phyloP scores from a whole-genome alignment of 2,329 filamentous ascomycete species.

The Plectosphaerella plurivora region DNA sequence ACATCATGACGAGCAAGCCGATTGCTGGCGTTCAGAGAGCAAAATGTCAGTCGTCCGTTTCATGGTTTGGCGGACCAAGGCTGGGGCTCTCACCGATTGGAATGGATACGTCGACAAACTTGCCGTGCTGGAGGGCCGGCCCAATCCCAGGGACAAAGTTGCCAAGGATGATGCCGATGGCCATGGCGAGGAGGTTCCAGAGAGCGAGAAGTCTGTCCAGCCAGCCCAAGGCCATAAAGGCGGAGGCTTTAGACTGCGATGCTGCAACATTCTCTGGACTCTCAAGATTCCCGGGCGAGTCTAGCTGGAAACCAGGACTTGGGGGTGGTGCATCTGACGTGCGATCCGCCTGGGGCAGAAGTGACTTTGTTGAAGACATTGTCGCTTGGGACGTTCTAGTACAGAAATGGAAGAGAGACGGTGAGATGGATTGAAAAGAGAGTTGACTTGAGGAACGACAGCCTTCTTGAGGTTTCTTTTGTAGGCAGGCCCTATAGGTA shows the following conservation, averaged over 20 bases:
- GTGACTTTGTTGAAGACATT: too few relatives aligned
- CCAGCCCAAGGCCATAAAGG: conserved; percentile 43
- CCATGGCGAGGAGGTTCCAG: conserved; percentile 72
- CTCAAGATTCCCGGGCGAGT: too few relatives aligned
- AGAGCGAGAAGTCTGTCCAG: conserved; percentile 54
- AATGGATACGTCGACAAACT: conserved; percentile 58
- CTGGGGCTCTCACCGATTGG: conserved; percentile 44
- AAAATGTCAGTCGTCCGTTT: neutral
- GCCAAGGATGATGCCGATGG: conserved; percentile 63
- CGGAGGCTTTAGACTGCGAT: conserved; percentile 19
- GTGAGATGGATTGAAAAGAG: too few relatives aligned
- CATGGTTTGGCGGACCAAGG: neutral
- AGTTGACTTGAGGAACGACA: too few relatives aligned
- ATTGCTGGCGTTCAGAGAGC: conserved; percentile 42
- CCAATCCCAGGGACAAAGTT: conserved; percentile 61
- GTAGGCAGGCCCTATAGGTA: too few relatives aligned
- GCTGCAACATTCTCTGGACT: too few relatives aligned
- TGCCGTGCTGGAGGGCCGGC: conserved; percentile 55
- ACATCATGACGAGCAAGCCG: conserved; percentile 79
- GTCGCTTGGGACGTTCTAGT: too few relatives aligned
- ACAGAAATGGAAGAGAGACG: too few relatives aligned
- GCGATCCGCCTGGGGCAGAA: too few relatives aligned
- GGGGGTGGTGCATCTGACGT: too few relatives aligned
- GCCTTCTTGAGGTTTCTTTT: too few relatives aligned
- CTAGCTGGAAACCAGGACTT: too few relatives aligned